Evolutionary conservation across 805 yeast genomes (phyloP), one percentile per base, ranked within the genome.

Genomic region (Starmerella kuoi): DNA sequence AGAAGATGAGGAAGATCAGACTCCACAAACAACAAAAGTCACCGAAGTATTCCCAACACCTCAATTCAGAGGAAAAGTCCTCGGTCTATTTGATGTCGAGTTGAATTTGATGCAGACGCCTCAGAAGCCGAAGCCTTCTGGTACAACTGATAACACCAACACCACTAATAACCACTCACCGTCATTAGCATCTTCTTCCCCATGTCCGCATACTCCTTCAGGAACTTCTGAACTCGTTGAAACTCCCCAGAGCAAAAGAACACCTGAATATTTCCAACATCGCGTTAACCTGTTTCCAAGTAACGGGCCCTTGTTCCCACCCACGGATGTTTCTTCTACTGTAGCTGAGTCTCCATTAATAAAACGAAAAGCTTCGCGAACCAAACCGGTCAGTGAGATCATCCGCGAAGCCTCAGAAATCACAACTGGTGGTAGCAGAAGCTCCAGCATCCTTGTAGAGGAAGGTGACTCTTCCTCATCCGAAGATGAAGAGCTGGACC

Each of bases 41-140:
- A 43, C 41, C 2, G 52, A 49, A 27, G 35, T 50, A 5, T 50
- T 50, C 32, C 52, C 52, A 4, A 50, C 54, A 1, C 54, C 54
- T 2, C 53, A 49, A 19, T 28, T 49, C 14, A 35, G 37, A 5
- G 54, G 54, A 4, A 32, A 40, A 19, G 53, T 30, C 1, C 38
- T 50, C 8, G 48, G 54, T 9, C 22, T 50, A n/a, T 50, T 50
- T 23, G 54, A 50, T 34, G 39, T 49, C 2, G 54, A 50, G 24
- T 23, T 49, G 12, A 33, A 23, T 18, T 15, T 32, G 23, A 49
- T 47, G 4, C 30, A 19, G 14, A 45, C 49, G 11, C 53, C 53
- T 12, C 40, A 38, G 2, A 40, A 41, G n/a, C 28, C 28, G 12
- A 25, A 25, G 14, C n/a, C n/a, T n/a, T n/a, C n/a, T n/a, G n/a